Evolutionary conservation across 23 red algal genomes (phyloP), one percentile per base, ranked within the genome.

Genomic region (Cyanidioschyzon merolae): DNA sequence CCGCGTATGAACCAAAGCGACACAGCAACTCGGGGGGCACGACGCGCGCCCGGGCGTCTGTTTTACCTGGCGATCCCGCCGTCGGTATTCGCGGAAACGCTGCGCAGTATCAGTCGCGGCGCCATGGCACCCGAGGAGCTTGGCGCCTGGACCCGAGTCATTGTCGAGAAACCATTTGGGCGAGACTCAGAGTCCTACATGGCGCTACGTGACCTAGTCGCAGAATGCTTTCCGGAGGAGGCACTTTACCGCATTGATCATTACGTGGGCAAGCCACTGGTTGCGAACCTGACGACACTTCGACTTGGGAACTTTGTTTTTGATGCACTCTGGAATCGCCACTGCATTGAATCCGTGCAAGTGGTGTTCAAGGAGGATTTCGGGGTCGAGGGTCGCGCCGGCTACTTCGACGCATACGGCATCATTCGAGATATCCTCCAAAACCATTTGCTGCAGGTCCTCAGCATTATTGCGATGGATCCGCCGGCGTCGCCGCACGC

Each of bases 321-420:
- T 58, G 94, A 98, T 41, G 87, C 88, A 24, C 37, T 98, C 34
- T 98, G 94, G 94, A 98, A 98, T 77, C 76, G 88, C 39, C 67
- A 98, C 41, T 82, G 90, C 39, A 80, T 98, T 30, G 78, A 80
- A 35, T 85, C 79, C 18, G 88, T 98, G 29, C 74, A 82, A 32
- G 87, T 98, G 41, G 86, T 82, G 0, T 98, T 98, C 87, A 98
- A 98, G 84, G 94, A 98, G 80, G 81, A 98, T 78, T 89, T 98
- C 84, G 94, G 94, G 24, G 89, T 86, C 27, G 85, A 98, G 40
- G 94, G 94, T 39, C 83, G 94, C 59, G 94, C 87, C 1, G 94
- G 94, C 37, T 98, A 91, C 39, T 98, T 91, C 79, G 94, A 98
- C 63, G 71, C 81, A 68, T 86, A 80, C 63, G 94, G 94, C 7